Evolutionary conservation across 2,329 filamentous ascomycete genomes (phyloP), one percentile per base, ranked within the genome.

Genomic region (Monosporascus sp.): DNA sequence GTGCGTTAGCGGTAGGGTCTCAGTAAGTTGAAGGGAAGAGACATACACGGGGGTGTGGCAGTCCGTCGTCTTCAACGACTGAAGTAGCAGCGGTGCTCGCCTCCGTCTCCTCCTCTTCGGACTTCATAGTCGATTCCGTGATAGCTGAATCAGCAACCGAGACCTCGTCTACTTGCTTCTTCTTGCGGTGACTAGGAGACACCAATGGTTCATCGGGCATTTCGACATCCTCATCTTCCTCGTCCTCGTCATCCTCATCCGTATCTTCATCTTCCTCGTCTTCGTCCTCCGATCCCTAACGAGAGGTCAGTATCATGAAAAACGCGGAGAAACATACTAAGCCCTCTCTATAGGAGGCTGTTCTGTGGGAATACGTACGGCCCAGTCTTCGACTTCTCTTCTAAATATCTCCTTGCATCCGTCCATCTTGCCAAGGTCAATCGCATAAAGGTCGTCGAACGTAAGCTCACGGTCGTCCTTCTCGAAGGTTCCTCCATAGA

Each of bases 401-500:
- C 80, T 89, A 75, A 93, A 97, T 48, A 97, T 82, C 71, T 97
- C 88, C 68, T 91, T 93, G 59, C 94, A 93, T 3, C 94, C 94
- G 62, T 97, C 91, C 56, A 99, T 79, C 71, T 96, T 97, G 55
- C 88, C 92, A n/a, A 99, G 77, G 65, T 99, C 91, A 55, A 97
- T 85, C 2, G 90, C 87, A 72, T 95, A 95, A 71, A 99, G 78
- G 64, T 99, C 94, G 62, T 97, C 92, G 70, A 97, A 96, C 0
- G 92, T 97, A 65, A 89, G 96, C 70, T 99, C 94, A 22, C 90
- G 82, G 64, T 99, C 94, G 18, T 90, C 93, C 67, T 96, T 94
- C 67, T 99, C 94, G 64, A 88, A 97, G 0, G 93, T 99, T 18
- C 94, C 94, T 31, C 94, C 92, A 65, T 95, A 97, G 51, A 97